Evolutionary conservation across 1,139 yeast species (phyloP), one percentile per base, ranked within the genome.

Genomic region (Yamadazyma pseudoaaseri): DNA sequence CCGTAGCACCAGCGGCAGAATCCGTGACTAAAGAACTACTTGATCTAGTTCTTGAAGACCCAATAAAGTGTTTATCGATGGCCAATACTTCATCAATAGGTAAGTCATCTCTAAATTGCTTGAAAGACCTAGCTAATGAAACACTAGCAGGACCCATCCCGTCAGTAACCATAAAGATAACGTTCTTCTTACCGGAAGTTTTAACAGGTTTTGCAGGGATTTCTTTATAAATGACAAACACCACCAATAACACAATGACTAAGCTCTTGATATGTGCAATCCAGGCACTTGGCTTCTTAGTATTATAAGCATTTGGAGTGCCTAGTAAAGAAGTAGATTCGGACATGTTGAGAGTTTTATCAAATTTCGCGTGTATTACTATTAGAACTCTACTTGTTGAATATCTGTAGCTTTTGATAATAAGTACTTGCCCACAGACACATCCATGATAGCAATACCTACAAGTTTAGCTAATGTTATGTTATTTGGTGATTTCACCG

Each of bases 1-100:
- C 96, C 5, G 96, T 86, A 16, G 96, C 96, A 12, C 96, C 96
- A 4, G 96, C 96, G 5, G 96, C 96, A 13, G 92, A 82, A 55
- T 87, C 96, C 0, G 96, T 87, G 38, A 87, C 74, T 43, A 82
- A 65, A 1, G 92, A 82, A 38, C 71, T 67, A 25, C 77, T 74
- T 12, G 95, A 83, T 40, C 86, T 68, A 0, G 96, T 86, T 46
- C 96, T 72, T 6, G 92, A 82, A 20, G 81, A 70, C 11, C 96
- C 96, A 36, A 86, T 72, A 27, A 86, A 62, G 52, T 81, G 76
- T 38, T 73, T 62, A 53, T 87, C 96, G 29, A 87, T 52, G 6
- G 63, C 58, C 43, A 86, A 65, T 16, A 73, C 60, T 47, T 80
- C 83, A 45, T 72, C 71, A 27, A 65, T 56, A 2, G 73, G 57